Percentiles rank a stretch among this genome's conserved stretches.
Conservation (phyloP, 805 yeast species). For the Cyberlindnera suaveolens region DNA sequence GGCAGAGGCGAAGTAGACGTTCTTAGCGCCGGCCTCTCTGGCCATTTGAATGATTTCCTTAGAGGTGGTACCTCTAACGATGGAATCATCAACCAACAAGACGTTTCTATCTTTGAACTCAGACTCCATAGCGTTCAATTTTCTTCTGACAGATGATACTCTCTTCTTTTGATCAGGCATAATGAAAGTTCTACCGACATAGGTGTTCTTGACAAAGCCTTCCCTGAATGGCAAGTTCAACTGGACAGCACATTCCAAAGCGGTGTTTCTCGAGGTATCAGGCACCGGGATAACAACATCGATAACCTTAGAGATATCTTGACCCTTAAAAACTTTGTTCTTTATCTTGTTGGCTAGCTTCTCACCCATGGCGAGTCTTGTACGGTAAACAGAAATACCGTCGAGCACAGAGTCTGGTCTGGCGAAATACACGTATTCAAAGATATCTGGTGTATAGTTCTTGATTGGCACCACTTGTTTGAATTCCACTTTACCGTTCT, state of each 20-base stretch:
- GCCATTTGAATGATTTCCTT: slow-evolving; percentile 97
- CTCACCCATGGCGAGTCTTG: slow-evolving; percentile 90
- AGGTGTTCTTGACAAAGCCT: slow-evolving; percentile 94
- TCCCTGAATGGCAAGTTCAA: slow-evolving; percentile 85
- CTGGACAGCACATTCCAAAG: slow-evolving; percentile 82
- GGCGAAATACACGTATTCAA: slow-evolving; percentile 97
- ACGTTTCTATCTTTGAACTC: slow-evolving; percentile 86
- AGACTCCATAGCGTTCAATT: slow-evolving; percentile 91
- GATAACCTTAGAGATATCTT: slow-evolving; percentile 48
- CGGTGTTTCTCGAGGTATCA: slow-evolving; percentile 95
- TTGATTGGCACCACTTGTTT: slow-evolving; percentile 76
- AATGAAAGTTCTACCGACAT: slow-evolving; percentile 95
- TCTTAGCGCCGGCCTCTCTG: slow-evolving; percentile 94
- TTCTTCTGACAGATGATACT: slow-evolving; percentile 87
- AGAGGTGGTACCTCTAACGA: slow-evolving; percentile 96
- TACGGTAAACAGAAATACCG: slow-evolving; percentile 92
- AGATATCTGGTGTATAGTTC: slow-evolving; percentile 88
- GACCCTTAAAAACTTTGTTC: slow-evolving; percentile 33
- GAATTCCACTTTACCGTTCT: slow-evolving; percentile 70
- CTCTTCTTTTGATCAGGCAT: slow-evolving; percentile 98
- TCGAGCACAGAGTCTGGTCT: slow-evolving; percentile 95
- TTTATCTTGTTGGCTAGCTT: slow-evolving; percentile 71
- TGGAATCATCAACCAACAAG: slow-evolving; percentile 90
- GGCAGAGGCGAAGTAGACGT: slow-evolving; percentile 94
- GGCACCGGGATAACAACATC: slow-evolving; percentile 98